Conservation (phyloP, 331 rosid genomes). For the Saraca asoca region DNA sequence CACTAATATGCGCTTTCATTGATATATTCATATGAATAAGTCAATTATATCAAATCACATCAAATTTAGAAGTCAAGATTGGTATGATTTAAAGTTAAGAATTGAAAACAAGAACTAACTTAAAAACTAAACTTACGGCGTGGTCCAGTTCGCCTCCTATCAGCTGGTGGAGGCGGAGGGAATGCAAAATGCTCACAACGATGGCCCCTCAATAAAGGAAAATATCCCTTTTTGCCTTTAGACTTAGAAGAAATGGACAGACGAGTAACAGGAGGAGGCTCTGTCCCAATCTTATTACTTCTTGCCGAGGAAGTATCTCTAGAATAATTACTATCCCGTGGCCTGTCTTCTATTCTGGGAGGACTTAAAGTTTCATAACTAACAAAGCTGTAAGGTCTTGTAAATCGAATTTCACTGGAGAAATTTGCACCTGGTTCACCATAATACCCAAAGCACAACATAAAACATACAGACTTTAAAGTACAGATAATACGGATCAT, state of each 20-base stretch:
- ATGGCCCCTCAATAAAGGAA: slow-evolving; percentile 45
- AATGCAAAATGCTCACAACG: slow-evolving; percentile 66
- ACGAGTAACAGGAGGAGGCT: slow-evolving; percentile 27
- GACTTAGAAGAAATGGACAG: slow-evolving; percentile 36
- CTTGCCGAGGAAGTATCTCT: background rate
- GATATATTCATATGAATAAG: slow-evolving; percentile 22
- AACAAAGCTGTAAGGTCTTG: slow-evolving; percentile 28
- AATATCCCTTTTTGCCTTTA: slow-evolving; percentile 36
- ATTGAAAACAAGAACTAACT: slow-evolving; percentile 22
- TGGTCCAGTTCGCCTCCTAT: slow-evolving; percentile 78
- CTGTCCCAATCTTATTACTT: slow-evolving; percentile 6
- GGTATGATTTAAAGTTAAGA: slow-evolving; percentile 1
- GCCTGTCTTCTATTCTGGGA: slow-evolving; percentile 32
- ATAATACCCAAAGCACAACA: background rate
- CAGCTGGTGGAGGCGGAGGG: slow-evolving; percentile 86
- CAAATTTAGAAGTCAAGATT: slow-evolving; percentile 17
- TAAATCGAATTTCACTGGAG: slow-evolving; percentile 19
- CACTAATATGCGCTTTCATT: slow-evolving; percentile 18
- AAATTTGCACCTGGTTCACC: slow-evolving; percentile 44
- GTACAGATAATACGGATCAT: too few relatives aligned
- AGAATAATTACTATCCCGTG: slow-evolving; percentile 20
- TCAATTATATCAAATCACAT: slow-evolving; percentile 20
- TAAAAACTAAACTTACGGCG: slow-evolving; percentile 69
- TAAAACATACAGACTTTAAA: too few relatives aligned
- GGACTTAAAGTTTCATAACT: slow-evolving; percentile 24